Evolutionary conservation across 805 yeast genomes (phyloP), one percentile per base, ranked within the genome.

Genomic region (Yarrowia osloensis): DNA sequence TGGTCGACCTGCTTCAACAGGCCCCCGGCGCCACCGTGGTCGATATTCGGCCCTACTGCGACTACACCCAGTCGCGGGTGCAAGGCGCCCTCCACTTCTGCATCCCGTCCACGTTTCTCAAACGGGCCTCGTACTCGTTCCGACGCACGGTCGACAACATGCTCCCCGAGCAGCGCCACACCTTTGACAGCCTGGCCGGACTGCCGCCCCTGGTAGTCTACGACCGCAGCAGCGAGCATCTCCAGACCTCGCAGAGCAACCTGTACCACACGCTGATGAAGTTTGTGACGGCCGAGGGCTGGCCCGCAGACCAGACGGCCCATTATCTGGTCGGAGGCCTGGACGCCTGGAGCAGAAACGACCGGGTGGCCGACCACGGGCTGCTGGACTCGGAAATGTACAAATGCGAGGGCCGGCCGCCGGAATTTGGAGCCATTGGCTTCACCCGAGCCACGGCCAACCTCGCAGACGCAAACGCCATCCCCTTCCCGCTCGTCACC

Each of bases 41-140:
- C 17, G 98, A 93, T 74, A 87, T 89, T 12, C 80, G 98, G 67
- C 90, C 97, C 0, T 91, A 87, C 74, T 86, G 89, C 26, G 94
- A 90, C 67, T 91, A 80, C 74, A 82, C 87, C 49, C 83, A 81
- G 68, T 74, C 81, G 2, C 91, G 88, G 69, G 76, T 94, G 13
- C 73, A 71, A 4, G 80, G 83, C 47, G 84, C 98, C 0, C 79
- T 90, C 52, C 91, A 91, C 74, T 82, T 94, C 40, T 90, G 96
- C 75, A 78, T 93, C 15, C 98, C 98, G 1, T 88, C 97, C n/a
- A 93, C 98, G 0, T 80, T 93, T 47, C 78, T 93, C 70, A 89
- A 87, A 74, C 83, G 98, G 70, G 80, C 86, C 35, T 88, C 87
- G 65, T 93, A 90, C 72, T 86, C 86, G 2, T 79, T 93, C 67